Base-by-base conservation (phyloP, 1,284 basidiomycete genomes). In the Lentinus polychrous region DNA sequence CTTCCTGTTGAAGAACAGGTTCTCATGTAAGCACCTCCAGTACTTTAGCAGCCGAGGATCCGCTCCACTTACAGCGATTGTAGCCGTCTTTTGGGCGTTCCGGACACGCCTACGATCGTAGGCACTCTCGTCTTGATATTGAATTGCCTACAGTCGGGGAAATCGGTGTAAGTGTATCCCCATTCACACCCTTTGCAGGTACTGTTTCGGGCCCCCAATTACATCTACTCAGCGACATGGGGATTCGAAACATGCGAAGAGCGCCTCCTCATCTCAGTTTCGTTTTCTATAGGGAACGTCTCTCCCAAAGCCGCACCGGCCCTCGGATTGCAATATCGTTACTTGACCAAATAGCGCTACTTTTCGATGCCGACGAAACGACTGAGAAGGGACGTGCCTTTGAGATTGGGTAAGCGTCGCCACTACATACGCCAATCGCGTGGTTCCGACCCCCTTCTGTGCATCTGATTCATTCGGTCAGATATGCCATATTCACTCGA, bases 1-100 rank as follows among this genome's bases (percentile, higher is more conserved):
- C 67, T 83, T n/a, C 75, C 83, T 0, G 83, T 88, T 57, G 84
- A 88, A 52, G 75, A 84, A 55, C 78, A 82, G 39, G 71, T 94
- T 10, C 65, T 94, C 49, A 75, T 86, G 91, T 92, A 64, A 36
- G 48, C 40, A 32, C 40, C 46, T 38, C 37, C 33, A 8, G 8
- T 12, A 38, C 37, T 8, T 38, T 10, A 8, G 37, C 37, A 22
- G 39, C 39, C 7, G 39, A 22, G 22, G 5, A 27, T 10, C 27
- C 27, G 27, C 27, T 27, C n/a, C n/a, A n/a, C n/a, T n/a, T n/a
- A n/a, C 27, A 27, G 27, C 10, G 10, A 27, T 49, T 53, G 40
- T 61, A 92, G 90, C 58, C 87, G 91, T 27, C 68, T 91, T 18
- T 69, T 93, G 17, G 73, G 76, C 40, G 86, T 83, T 23, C 74